A percentile compares a stretch with the other conserved stretches of the same genome.
Evolutionary conservation across 176 grass and related monocot species (phyloP).

Genomic region (Oryza nivara): DNA sequence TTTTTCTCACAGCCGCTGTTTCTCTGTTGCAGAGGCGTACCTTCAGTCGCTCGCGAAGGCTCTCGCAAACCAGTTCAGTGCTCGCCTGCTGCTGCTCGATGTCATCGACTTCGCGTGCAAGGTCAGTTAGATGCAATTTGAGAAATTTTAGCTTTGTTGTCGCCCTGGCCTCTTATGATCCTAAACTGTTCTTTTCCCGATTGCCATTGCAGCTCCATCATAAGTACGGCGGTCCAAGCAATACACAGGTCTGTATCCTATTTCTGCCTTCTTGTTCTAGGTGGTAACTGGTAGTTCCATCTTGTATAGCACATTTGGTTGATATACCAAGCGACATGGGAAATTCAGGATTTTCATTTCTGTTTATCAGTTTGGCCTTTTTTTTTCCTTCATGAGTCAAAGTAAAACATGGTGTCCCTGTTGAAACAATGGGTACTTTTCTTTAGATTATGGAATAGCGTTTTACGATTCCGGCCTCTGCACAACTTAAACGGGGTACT

Average conservation of each 20-base stretch:
- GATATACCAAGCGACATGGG: neutral
- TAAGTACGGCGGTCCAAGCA: slow-evolving; percentile 64
- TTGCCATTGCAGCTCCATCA: slow-evolving; percentile 64
- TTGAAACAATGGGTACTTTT: neutral
- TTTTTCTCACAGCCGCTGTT: neutral
- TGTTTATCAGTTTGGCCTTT: neutral
- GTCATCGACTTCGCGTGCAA: slow-evolving; percentile 56
- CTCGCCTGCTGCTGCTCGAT: slow-evolving; percentile 69
- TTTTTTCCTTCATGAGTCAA: neutral
- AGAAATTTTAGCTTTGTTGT: neutral
- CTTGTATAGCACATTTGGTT: neutral
- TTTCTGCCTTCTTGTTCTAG: neutral
- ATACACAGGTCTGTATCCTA: slow-evolving; percentile 44
- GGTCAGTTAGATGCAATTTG: slow-evolving; percentile 32
- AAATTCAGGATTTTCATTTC: neutral
- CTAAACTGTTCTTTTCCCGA: slow-evolving; percentile 11
- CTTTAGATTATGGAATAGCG: neutral
- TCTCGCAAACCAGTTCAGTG: slow-evolving; percentile 68
- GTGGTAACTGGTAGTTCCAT: neutral
- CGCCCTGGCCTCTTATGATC: slow-evolving; percentile 19
- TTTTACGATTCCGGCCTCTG: neutral
- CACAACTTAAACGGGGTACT: neutral
- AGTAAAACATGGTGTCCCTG: no score
- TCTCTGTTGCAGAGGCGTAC: slow-evolving; percentile 60
- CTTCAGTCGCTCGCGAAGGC: slow-evolving; percentile 72